Conservation (phyloP, 2,329 filamentous ascomycete genomes). For the Diaporthe sp. region DNA sequence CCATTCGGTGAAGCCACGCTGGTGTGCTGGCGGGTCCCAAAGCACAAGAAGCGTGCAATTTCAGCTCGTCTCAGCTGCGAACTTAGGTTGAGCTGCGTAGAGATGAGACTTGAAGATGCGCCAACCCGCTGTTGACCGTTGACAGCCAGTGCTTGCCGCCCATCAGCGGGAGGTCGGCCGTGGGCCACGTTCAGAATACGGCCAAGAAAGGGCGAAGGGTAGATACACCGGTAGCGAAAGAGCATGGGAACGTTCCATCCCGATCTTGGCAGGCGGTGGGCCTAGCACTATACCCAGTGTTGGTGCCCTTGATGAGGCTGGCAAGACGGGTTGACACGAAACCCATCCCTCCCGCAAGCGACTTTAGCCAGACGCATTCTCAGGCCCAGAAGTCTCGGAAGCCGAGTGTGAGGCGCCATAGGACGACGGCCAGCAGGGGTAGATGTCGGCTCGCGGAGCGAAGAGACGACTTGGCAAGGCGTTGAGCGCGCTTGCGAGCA, state of each 20-base stretch:
- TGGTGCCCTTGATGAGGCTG: background rate
- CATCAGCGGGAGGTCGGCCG: background rate
- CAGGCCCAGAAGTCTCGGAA: background rate
- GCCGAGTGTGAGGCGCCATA: background rate
- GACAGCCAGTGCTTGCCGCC: background rate
- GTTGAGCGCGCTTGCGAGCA: slow-evolving; percentile 11
- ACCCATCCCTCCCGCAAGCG: background rate
- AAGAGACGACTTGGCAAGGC: slow-evolving; percentile 5
- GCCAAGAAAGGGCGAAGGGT: background rate
- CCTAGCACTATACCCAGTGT: background rate
- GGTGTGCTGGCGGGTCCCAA: background rate
- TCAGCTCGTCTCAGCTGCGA: background rate
- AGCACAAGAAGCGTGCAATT: background rate
- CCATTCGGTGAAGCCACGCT: background rate
- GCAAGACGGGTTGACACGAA: background rate
- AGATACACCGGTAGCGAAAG: background rate
- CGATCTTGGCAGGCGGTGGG: slow-evolving; percentile 14
- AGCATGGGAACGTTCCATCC: slow-evolving; percentile 2
- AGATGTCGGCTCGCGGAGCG: background rate
- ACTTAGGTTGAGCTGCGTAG: background rate
- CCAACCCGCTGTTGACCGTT: background rate
- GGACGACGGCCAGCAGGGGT: slow-evolving; percentile 1
- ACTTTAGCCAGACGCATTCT: background rate
- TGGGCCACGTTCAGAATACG: background rate
- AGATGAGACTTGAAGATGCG: background rate